phyloP scores from a whole-genome alignment of 2,329 filamentous ascomycete genomes.

The Alternaria ethzedia region DNA sequence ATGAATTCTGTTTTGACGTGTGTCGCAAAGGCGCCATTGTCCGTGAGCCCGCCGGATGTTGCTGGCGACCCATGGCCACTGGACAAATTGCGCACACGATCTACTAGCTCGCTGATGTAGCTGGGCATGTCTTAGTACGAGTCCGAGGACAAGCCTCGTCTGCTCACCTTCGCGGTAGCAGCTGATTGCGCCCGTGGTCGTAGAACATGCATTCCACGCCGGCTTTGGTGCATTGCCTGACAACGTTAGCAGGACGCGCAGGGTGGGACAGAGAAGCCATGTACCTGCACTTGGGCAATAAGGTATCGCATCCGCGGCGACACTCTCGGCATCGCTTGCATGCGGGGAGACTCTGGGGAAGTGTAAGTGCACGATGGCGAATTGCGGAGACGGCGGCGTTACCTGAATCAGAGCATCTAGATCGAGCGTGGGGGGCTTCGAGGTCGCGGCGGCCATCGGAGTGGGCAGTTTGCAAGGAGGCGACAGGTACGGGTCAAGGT shows the following conservation, averaged over 20 bases:
- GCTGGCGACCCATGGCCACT: constrained; percentile 27
- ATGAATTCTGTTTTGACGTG: constrained; percentile 22
- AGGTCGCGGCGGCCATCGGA: constrained; percentile 25
- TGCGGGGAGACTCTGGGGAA: constrained; percentile 37
- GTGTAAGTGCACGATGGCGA: constrained; percentile 11
- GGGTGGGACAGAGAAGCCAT: neutral
- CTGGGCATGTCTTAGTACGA: constrained; percentile 25
- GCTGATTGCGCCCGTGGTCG: constrained; percentile 42
- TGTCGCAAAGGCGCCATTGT: constrained; percentile 9
- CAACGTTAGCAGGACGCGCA: constrained; percentile 9
- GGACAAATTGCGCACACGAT: constrained; percentile 42
- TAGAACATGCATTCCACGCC: constrained; percentile 44
- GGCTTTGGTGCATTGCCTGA: constrained; percentile 46
- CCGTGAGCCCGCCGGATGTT: constrained; percentile 19
- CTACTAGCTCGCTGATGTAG: constrained; percentile 45
- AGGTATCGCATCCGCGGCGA: constrained; percentile 46
- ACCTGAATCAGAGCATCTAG: constrained; percentile 35
- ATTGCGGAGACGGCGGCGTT: constrained; percentile 7
- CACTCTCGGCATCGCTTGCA: constrained; percentile 46
- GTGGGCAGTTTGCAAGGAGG: neutral
- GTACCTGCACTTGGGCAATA: constrained; percentile 45
- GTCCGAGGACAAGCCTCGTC: neutral
- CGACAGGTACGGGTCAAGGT: neutral
- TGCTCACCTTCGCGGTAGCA: constrained; percentile 38
- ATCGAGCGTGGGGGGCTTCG: constrained; percentile 20